A percentile compares a stretch with the other conserved stretches of the same genome.
phyloP scores from a whole-genome alignment of 345 rosid genomes.

The Aegle marmelos region DNA sequence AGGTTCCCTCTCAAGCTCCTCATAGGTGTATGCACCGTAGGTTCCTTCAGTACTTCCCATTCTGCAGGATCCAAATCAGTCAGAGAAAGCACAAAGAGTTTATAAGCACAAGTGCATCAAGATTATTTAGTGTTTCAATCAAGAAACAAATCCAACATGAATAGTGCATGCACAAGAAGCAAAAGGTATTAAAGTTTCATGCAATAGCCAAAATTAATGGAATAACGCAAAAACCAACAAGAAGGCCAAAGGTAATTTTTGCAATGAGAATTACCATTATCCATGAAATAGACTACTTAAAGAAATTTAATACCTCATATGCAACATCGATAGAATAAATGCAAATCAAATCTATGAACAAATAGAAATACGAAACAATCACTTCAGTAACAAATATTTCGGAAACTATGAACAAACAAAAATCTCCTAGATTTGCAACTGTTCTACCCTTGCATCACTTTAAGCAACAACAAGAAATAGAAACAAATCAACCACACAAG shows the following conservation, averaged over 20 bases:
- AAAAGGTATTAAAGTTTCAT: neutral
- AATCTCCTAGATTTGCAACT: neutral
- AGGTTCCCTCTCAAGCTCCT: constrained; percentile 74
- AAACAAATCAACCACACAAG: neutral
- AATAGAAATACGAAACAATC: neutral
- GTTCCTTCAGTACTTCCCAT: constrained; percentile 70
- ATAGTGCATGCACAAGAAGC: neutral
- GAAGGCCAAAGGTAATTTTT: neutral
- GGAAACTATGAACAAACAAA: neutral
- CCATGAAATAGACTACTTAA: neutral
- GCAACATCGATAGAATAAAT: neutral
- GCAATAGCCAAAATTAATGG: neutral
- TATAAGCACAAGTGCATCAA: neutral
- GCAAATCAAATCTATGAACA: neutral
- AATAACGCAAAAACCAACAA: neutral
- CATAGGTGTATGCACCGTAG: constrained; percentile 83
- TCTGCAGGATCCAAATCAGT: constrained; percentile 28
- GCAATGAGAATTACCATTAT: neutral
- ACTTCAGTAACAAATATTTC: neutral
- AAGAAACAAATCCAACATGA: neutral
- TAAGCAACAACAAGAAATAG: neutral
- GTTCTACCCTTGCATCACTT: neutral
- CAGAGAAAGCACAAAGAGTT: neutral
- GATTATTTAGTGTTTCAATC: neutral
- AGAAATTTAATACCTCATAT: neutral